phyloP scores from a whole-genome alignment of 192 early-diverging fungal genomes.

The Podila horticola region DNA sequence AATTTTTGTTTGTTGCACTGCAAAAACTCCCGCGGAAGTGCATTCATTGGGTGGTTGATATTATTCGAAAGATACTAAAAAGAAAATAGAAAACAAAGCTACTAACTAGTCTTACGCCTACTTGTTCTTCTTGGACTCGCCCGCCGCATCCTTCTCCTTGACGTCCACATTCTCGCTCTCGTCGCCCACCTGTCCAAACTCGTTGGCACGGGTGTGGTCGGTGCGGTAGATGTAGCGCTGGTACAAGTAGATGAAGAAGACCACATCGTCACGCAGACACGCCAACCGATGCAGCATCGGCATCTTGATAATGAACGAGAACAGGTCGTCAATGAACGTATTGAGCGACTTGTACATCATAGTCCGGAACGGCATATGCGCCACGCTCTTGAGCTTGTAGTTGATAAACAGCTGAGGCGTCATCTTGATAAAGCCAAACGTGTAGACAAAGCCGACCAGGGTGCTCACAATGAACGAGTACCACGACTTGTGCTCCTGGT shows the following conservation, averaged over 20 bases:
- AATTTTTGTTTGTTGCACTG: too few species aligned
- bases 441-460: constrained; percentile 91
- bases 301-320: constrained; percentile 96
- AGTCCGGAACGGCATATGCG: constrained; percentile 95
- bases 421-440: constrained; percentile 87
- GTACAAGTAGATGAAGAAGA: constrained; percentile 90
- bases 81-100: too few species aligned
- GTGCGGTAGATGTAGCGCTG: constrained; percentile 84
- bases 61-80: too few species aligned
- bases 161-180: constrained; percentile 45
- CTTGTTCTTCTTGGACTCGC: constrained; percentile 55
- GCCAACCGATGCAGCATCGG: constrained; percentile 88
- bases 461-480: constrained; percentile 88
- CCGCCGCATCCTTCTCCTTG: constrained; percentile 6
- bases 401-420: constrained; percentile 93
- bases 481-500: constrained; percentile 92
- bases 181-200: constrained; percentile 82
- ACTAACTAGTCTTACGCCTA: constrained; percentile 4
- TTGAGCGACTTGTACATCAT: constrained; percentile 90
- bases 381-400: constrained; percentile 85
- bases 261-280: constrained; percentile 86
- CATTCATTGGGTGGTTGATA: too few species aligned
- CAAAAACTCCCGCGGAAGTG: too few species aligned
- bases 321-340: constrained; percentile 85
- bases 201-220: constrained; percentile 87